Evolutionary conservation across 75 land plant genomes (phyloP), one percentile per base, ranked within the genome.

Genomic region (Cunninghamia lanceolata): DNA sequence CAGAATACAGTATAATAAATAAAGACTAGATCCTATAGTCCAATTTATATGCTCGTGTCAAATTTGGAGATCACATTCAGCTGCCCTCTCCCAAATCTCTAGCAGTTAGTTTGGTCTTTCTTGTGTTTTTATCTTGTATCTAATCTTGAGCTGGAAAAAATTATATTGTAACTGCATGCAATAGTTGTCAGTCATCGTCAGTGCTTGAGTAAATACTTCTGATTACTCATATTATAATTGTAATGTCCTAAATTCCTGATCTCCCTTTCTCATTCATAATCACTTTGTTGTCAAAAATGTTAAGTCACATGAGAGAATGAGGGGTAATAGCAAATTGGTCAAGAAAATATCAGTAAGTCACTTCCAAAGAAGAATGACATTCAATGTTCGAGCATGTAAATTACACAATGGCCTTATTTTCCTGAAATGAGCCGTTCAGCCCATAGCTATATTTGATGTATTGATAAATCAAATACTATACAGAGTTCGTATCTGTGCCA

Each of bases 391-490:
- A 4, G 14, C 34, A 36, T 35, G 21, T 38, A 75, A 36, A 17
- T 75, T 35, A 75, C 39, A 15, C 5, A 35, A 75, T 78, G 45
- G 45, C 10, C 16, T 17, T 40, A 19, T 78, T 28, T 19, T 78
- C 46, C 36, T 42, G 25, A 25, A 43, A 80, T 40, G 30, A 43
- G 30, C 50, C 82, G 43, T 80, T 80, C 82, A 43, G 50, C 82
- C 28, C 30, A 45, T 80, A 28, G 50, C 47, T 43, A 45, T 80
- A 80, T 80, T n/a, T 80, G 17, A 80, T 45, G n/a, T 80, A n/a
- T 80, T 80, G 82, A 80, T 43, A 80, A 45, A 45, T 45, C 46
- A 80, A 45, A 80, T 80, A 80, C 46, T 42, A 47, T 80, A 80
- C 52, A 80, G 16, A 9, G 9, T 43, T 39, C 52, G 32, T 45